Base-by-base conservation (phyloP, 2,329 filamentous ascomycete species). In the Cladosporium sp. region DNA sequence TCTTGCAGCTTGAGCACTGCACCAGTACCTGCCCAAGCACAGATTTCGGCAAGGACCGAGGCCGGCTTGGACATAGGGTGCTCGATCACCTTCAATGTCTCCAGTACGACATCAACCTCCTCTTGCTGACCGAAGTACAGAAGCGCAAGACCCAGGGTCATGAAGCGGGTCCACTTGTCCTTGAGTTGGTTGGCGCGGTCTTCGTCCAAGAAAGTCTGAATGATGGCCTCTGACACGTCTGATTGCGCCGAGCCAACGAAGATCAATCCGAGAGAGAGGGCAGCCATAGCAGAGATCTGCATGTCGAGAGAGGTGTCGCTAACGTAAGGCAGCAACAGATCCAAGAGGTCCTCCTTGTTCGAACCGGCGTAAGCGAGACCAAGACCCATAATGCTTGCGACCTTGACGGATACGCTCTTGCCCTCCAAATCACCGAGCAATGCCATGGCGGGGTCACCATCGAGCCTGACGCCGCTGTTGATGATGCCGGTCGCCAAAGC, bases 41-140 rank as follows among this genome's bases (percentile, higher is more conserved):
- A 99, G 50, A 97, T 95, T 64, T 96, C 92, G 13, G 91, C 90
- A 54, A 99, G 80, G 5, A 97, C 89, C 1, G 89, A 88, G 1
- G 92, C 96, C n/a, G 93, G 88, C 72, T 93, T 93, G 17, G 91
- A 89, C 84, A 96, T 95, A 19, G 93, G 92, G 67, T 97, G 92
- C 57, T 97, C 91, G 48, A 97, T 90, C 20, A 88, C 93, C 76
- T 97, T 99, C 50, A 99, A 80, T 0, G 93, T 96, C 73, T 99
- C 93, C 27, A 97, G 75, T 58, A 97, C 91, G 52, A 97, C 92
- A 63, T 99, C 93, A n/a, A 97, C 93, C 69, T 97, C 92, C 70
- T 99, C 93, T 71, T 99, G 93, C 57, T 89, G 86, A 34, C 93
- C 93, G 62, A 99, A 97, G 80, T 90, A 99, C 22, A 99, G 78